Conservation (phyloP, 345 rosid species). For the Trapa incisa region DNA sequence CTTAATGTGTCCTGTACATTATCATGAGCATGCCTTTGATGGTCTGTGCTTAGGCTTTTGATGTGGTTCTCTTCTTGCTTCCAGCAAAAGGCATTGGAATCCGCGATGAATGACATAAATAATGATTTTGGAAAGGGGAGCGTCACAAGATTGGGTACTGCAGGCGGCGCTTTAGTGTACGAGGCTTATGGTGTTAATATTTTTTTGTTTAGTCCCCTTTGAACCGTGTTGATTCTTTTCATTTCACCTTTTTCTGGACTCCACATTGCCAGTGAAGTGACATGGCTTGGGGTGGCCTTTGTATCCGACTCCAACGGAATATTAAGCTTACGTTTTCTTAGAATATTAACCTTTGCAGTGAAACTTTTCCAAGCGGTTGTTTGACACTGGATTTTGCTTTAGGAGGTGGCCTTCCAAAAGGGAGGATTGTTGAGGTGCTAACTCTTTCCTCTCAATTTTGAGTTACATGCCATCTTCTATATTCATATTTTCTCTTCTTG, state of each 20-base stretch:
- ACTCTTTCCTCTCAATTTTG: background rate
- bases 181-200: slow-evolving; percentile 16
- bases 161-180: slow-evolving; percentile 89
- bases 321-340: background rate
- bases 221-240: background rate
- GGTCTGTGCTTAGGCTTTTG: background rate
- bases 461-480: background rate
- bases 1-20: too few species aligned
- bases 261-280: background rate
- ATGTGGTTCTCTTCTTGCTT: slow-evolving; percentile 4
- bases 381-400: slow-evolving; percentile 90
- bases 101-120: slow-evolving; percentile 88
- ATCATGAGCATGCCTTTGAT: background rate
- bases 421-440: slow-evolving; percentile 84
- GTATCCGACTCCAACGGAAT: background rate
- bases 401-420: slow-evolving; percentile 92
- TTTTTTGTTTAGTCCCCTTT: background rate
- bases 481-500: background rate
- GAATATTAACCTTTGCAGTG: slow-evolving; percentile 30
- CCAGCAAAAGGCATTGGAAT: slow-evolving; percentile 92
- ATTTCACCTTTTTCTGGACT: background rate
- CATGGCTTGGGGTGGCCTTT: background rate
- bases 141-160: slow-evolving; percentile 88
- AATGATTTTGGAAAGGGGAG: slow-evolving; percentile 90
- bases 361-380: slow-evolving; percentile 89